Evolutionary conservation across 176 grass and related monocot genomes (phyloP).

Genomic region (Metroxylon sagu): DNA sequence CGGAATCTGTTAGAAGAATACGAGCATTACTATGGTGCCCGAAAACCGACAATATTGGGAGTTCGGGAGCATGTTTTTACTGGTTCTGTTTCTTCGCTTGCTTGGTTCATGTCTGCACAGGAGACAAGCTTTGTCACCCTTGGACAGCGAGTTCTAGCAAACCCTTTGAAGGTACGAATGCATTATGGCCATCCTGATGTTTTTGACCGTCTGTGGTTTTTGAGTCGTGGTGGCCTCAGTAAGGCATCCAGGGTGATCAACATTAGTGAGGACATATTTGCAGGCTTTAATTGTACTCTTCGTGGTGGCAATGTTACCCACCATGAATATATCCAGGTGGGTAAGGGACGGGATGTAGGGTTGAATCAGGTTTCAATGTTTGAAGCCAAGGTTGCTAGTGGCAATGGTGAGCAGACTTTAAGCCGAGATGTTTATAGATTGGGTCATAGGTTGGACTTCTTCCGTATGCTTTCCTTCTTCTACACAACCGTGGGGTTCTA

Average conservation of each 20-base stretch:
- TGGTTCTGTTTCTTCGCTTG: conserved; percentile 88
- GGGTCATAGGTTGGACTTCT: conserved; percentile 91
- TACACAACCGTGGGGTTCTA: conserved; percentile 93
- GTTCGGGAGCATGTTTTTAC: conserved; percentile 94
- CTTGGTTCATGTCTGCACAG: conserved; percentile 97
- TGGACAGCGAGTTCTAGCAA: conserved; percentile 76
- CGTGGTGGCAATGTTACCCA: conserved; percentile 92
- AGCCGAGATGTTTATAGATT: conserved; percentile 89
- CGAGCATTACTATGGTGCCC: conserved; percentile 61
- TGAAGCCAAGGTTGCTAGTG: conserved; percentile 89
- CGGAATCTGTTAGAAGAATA: conserved; percentile 87
- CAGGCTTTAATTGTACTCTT: conserved; percentile 93
- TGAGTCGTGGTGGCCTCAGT: conserved; percentile 80
- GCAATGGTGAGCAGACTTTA: conserved; percentile 90
- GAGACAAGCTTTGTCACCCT: conserved; percentile 95
- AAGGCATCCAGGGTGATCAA: conserved; percentile 84
- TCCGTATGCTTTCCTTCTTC: conserved; percentile 92
- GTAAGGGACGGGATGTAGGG: conserved; percentile 91
- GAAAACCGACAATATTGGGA: conserved; percentile 85
- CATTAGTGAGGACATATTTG: conserved; percentile 95
- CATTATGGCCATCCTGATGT: conserved; percentile 97
- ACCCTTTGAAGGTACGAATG: conserved; percentile 94
- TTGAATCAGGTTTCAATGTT: conserved; percentile 90
- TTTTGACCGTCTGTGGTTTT: conserved; percentile 94
- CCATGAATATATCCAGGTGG: conserved; percentile 92